A percentile compares a stretch with the other conserved stretches of the same genome.
Evolutionary conservation across 306 rosid genomes (phyloP).

Genomic region (Vigna trinervia): DNA sequence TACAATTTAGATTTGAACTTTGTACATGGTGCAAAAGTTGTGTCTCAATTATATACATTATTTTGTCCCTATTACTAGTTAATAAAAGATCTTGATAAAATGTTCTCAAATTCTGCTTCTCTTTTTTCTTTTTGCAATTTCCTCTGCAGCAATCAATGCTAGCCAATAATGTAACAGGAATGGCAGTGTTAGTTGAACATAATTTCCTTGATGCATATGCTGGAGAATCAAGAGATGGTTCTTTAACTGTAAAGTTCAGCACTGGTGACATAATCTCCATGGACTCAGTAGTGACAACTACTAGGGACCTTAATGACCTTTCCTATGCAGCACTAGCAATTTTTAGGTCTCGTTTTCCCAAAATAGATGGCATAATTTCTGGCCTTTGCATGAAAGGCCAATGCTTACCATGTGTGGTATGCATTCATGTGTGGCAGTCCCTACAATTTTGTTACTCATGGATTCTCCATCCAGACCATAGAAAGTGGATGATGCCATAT

Average conservation of each 20-base stretch:
- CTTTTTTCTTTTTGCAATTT: background rate
- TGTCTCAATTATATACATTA: no score
- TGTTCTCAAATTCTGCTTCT: no score
- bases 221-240: conserved; percentile 70
- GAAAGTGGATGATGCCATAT: conserved; percentile 57
- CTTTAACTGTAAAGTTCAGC: conserved; percentile 50
- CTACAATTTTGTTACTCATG: conserved; percentile 66
- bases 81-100: no score
- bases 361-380: conserved; percentile 54
- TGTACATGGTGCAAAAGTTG: no score
- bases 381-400: conserved; percentile 70
- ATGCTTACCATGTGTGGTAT: conserved; percentile 49
- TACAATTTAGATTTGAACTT: no score
- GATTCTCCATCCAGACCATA: conserved; percentile 55
- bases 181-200: conserved; percentile 62
- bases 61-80: no score
- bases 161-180: conserved; percentile 49
- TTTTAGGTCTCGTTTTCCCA: conserved; percentile 54
- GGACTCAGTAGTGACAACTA: conserved; percentile 35
- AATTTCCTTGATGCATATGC: conserved; percentile 65
- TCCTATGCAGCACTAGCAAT: conserved; percentile 62
- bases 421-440: conserved; percentile 72
- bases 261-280: conserved; percentile 64
- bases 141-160: conserved; percentile 64
- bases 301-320: conserved; percentile 49